Conservation (phyloP, 805 yeast species). For the Ogataea sp. region DNA sequence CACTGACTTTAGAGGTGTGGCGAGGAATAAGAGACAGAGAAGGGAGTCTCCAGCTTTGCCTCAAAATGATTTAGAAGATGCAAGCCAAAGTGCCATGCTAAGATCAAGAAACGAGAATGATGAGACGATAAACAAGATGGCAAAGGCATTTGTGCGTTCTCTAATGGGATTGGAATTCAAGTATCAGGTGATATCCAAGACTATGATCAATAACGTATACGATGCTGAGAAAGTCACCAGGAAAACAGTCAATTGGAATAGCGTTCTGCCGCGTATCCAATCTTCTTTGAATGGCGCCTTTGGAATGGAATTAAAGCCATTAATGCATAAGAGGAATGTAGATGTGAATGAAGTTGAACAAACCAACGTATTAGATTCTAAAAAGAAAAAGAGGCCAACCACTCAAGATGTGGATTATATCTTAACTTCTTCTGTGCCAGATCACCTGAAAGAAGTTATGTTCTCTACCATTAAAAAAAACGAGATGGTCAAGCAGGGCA, state of each 20-base stretch:
- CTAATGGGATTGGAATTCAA: slow-evolving; percentile 20
- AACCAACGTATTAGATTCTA: too few relatives aligned
- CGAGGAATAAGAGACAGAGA: too few relatives aligned
- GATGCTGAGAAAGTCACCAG: slow-evolving; percentile 18
- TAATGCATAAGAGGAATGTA: slow-evolving; percentile 8
- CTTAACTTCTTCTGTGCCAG: slow-evolving; percentile 14
- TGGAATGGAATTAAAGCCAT: slow-evolving; percentile 18
- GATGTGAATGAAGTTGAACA: too few relatives aligned
- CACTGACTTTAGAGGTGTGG: too few relatives aligned
- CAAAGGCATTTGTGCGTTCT: slow-evolving; percentile 18
- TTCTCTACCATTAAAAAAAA: slow-evolving; percentile 5
- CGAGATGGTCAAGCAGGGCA: slow-evolving; percentile 1
- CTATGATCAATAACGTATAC: slow-evolving; percentile 16
- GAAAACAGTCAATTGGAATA: slow-evolving; percentile 2
- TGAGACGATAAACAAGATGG: slow-evolving; percentile 14
- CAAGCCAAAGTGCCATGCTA: not conserved
- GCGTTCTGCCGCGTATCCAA: slow-evolving; percentile 8
- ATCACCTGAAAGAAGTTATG: slow-evolving; percentile 13
- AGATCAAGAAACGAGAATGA: not conserved
- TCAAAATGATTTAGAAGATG: not conserved
- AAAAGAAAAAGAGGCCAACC: not conserved
- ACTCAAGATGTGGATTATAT: slow-evolving; percentile 16
- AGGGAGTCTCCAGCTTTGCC: too few relatives aligned
- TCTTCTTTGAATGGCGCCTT: slow-evolving; percentile 10
- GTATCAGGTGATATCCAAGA: slow-evolving; percentile 19